Conservation (phyloP, 2,329 filamentous ascomycete species). For the Magnaporthiopsis rhizophila region DNA sequence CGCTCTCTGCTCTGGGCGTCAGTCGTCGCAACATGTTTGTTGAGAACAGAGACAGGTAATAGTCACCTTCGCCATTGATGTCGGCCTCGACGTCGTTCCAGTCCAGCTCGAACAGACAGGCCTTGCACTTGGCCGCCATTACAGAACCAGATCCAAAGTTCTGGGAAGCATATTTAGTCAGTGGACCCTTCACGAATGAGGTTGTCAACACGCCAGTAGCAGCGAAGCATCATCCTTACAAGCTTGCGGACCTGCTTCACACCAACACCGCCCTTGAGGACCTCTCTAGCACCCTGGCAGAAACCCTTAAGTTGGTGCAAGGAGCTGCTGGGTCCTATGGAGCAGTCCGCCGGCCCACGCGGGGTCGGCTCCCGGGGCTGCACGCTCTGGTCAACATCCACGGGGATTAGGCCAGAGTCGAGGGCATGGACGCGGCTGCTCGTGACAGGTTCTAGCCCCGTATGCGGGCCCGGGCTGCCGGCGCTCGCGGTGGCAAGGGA, state of each 20-base stretch:
- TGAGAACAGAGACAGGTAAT: conserved; percentile 14
- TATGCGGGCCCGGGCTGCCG: conserved; percentile 1
- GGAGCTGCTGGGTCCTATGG: conserved; percentile 37
- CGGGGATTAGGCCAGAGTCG: conserved; percentile 15
- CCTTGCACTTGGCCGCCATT: conserved; percentile 41
- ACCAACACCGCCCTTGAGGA: conserved; percentile 38
- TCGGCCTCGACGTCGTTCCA: conserved; percentile 45
- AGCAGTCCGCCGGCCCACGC: conserved; percentile 27
- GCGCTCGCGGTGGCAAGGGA: too few relatives aligned
- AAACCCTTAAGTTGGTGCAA: conserved; percentile 47
- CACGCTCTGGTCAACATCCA: conserved; percentile 8
- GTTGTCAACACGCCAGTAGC: background rate
- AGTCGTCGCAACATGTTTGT: background rate
- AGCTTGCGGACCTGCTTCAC: conserved; percentile 43
- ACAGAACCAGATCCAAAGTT: conserved; percentile 25
- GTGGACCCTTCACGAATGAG: too few relatives aligned
- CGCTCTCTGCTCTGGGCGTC: conserved; percentile 27
- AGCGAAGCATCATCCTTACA: conserved; percentile 22
- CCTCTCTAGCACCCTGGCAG: conserved; percentile 45
- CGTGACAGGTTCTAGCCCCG: conserved; percentile 10
- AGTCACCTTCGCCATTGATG: conserved; percentile 35
- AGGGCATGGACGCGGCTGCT: background rate
- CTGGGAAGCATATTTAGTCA: conserved; percentile 5
- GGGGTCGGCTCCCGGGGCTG: conserved; percentile 7
- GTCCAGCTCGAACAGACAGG: conserved; percentile 46